These are phyloP conservation scores for Trichoderma endophyticum DNA, from an alignment of 2,329 filamentous ascomycete genomes.

Conservation along the genomic window DNA sequence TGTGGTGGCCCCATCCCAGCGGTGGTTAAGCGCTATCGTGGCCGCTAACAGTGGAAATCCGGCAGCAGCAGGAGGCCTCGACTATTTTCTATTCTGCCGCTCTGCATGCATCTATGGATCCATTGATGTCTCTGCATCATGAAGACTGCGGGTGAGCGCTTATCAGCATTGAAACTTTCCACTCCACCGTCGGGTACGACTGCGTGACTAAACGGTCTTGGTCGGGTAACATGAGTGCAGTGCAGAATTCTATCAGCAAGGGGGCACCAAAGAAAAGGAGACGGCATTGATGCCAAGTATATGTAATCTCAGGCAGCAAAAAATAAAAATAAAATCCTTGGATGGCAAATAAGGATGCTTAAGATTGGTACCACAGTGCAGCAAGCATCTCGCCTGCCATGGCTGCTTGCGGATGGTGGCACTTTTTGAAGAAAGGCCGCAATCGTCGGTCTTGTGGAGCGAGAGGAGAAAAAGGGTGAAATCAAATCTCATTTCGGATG, in stretches of 20 bases:
- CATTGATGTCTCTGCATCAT: not conserved
- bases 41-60: not conserved
- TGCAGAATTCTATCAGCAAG: not conserved
- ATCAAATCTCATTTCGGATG: slow-evolving; percentile 10
- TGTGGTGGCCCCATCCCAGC: not conserved
- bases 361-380: slow-evolving; percentile 7
- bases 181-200: not conserved
- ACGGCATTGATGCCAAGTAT: not conserved
- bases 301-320: not conserved
- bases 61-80: slow-evolving; percentile 12
- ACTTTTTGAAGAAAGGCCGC: not conserved
- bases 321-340: not conserved
- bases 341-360: slow-evolving; percentile 5
- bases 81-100: not conserved
- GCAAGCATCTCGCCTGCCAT: not conserved
- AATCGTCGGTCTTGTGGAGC: not conserved
- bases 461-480: not conserved
- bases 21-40: not conserved
- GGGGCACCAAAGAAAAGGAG: not conserved
- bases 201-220: not conserved
- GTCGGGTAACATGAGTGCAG: not conserved
- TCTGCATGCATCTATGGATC: not conserved
- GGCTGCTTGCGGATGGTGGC: not conserved
- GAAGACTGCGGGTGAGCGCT: not conserved
- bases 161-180: not conserved